Percentiles rank a stretch among this genome's conserved stretches.
phyloP scores from a whole-genome alignment of 164 flowering plant genomes.

The Nelumbo lutea region DNA sequence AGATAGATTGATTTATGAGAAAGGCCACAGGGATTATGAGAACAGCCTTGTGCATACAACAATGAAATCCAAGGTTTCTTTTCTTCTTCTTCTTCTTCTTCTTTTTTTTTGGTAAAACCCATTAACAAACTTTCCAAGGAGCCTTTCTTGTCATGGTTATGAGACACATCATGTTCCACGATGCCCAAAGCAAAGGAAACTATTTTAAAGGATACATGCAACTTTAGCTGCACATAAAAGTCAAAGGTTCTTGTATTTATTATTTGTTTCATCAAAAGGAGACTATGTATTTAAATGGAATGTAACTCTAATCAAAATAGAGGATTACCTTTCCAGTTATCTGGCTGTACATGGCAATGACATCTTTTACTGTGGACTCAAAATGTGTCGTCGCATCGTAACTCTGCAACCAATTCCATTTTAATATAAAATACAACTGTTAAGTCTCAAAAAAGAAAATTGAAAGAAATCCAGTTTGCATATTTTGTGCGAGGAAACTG shows the following conservation, averaged over 20 bases:
- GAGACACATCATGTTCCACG: too few relatives aligned
- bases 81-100: too few relatives aligned
- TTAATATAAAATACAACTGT: not conserved
- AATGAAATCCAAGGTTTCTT: too few relatives aligned
- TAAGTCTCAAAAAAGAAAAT: not conserved
- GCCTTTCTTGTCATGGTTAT: too few relatives aligned
- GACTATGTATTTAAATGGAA: not conserved
- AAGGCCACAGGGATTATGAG: too few relatives aligned
- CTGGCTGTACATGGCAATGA: constrained; percentile 58
- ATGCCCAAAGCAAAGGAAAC: not conserved
- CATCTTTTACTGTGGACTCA: constrained; percentile 75
- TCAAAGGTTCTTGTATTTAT: not conserved
- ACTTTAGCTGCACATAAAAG: not conserved
- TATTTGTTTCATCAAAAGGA: too few relatives aligned
- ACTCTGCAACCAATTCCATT: constrained; percentile 44
- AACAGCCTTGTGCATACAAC: too few relatives aligned
- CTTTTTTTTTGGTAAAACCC: too few relatives aligned
- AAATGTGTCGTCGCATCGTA: constrained; percentile 86
- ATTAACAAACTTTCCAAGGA: too few relatives aligned
- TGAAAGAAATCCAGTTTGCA: not conserved
- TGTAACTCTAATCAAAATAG: not conserved
- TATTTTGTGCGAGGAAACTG: not conserved
- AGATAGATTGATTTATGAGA: too few relatives aligned
- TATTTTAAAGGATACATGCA: not conserved
- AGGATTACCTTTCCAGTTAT: constrained; percentile 87